Conservation (phyloP, 495 filamentous ascomycete species). For the Articulospora tetracladia region DNA sequence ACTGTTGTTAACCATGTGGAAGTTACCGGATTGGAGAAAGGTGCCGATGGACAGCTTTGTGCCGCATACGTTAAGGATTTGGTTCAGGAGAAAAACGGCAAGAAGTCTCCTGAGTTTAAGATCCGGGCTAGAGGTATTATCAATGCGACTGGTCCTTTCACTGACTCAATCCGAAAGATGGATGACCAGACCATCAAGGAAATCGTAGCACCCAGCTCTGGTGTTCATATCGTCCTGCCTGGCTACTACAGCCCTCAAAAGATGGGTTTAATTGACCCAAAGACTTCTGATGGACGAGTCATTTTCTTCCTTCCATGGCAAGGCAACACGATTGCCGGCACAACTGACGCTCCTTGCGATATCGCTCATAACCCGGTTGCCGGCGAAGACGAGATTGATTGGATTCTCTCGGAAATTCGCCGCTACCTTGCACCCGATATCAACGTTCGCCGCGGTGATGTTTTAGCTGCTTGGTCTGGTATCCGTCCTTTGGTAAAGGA, state of each 20-base stretch:
- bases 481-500: constrained; percentile 93
- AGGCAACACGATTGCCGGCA: constrained; percentile 97
- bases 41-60: constrained; percentile 69
- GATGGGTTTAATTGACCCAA: constrained; percentile 96
- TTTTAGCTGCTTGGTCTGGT: constrained; percentile 93
- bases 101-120: constrained; percentile 54
- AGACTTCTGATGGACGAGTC: constrained; percentile 91
- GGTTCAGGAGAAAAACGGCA: constrained; percentile 52
- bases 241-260: constrained; percentile 93
- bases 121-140: constrained; percentile 89
- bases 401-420: constrained; percentile 90
- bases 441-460: constrained; percentile 88
- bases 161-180: constrained; percentile 87
- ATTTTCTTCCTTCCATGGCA: constrained; percentile 99
- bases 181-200: constrained; percentile 70
- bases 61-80: constrained; percentile 79
- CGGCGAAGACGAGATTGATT: constrained; percentile 85
- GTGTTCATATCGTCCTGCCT: constrained; percentile 91
- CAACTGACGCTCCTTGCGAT: constrained; percentile 83
- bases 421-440: constrained; percentile 91
- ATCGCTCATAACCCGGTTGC: constrained; percentile 83
- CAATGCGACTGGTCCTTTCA: constrained; percentile 97
- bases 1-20: constrained; percentile 94
- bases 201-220: constrained; percentile 91
- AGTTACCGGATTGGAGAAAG: constrained; percentile 80